These are phyloP conservation scores for Echria macrotheca DNA, from an alignment of 495 filamentous ascomycete species.

Conservation along the genomic window DNA sequence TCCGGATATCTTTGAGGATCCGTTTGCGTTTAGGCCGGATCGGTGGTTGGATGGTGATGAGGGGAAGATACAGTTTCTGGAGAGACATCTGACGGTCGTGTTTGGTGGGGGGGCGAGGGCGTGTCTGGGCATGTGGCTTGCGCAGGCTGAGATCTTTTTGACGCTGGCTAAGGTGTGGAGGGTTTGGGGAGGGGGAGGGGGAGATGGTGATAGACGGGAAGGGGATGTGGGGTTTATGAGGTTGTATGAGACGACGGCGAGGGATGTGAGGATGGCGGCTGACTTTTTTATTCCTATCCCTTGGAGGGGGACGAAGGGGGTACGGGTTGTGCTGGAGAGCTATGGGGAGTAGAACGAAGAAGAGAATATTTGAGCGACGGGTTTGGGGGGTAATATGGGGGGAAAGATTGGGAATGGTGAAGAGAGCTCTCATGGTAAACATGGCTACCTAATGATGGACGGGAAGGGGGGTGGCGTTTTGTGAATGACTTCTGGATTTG, in stretches of 20 bases:
- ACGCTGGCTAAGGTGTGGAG: constrained; percentile 14
- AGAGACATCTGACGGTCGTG: constrained; percentile 6
- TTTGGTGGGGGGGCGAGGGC: constrained; percentile 5
- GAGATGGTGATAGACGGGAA: neutral
- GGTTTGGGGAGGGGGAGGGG: constrained; percentile 12
- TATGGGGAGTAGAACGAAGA: no score
- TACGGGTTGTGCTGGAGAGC: constrained; percentile 9
- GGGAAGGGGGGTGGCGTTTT: no score
- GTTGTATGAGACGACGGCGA: constrained; percentile 13
- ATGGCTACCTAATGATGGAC: no score
- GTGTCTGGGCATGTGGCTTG: constrained; percentile 11
- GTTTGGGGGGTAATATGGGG: no score
- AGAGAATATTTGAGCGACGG: no score
- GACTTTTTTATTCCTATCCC: constrained; percentile 23
- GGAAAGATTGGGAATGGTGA: no score
- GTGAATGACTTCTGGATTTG: no score
- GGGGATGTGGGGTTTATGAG: constrained; percentile 12
- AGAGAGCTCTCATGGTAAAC: no score
- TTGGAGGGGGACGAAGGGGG: constrained; percentile 10
- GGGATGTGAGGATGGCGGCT: constrained; percentile 18
- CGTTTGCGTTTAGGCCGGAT: constrained; percentile 38
- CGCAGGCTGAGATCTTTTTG: constrained; percentile 12
- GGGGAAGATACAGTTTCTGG: neutral
- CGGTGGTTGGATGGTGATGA: constrained; percentile 38
- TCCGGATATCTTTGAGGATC: constrained; percentile 37